phyloP scores from a whole-genome alignment of 2,329 filamentous ascomycete genomes.

The Aureobasidium uvarum region DNA sequence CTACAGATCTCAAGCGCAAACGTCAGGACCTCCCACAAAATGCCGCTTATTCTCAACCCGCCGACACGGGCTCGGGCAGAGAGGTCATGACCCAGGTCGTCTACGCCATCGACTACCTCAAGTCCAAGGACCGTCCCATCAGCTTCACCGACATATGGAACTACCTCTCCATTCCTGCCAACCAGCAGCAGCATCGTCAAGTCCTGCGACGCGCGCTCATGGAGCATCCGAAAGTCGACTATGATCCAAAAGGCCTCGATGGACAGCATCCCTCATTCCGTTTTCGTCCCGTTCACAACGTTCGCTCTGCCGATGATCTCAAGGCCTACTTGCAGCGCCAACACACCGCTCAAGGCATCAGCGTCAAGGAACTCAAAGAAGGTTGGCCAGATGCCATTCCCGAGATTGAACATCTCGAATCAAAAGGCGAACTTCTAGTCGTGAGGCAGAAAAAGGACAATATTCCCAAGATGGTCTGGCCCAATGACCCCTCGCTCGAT shows the following conservation, averaged over 20 bases:
- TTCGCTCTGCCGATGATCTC: constrained; percentile 73
- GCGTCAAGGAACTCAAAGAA: constrained; percentile 89
- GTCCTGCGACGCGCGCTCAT: constrained; percentile 67
- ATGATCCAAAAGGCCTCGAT: constrained; percentile 57
- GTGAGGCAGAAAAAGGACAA: constrained; percentile 91
- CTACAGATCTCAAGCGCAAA: constrained; percentile 57
- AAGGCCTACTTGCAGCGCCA: constrained; percentile 78
- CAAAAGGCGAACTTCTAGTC: constrained; percentile 75
- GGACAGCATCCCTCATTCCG: constrained; percentile 65
- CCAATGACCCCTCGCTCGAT: constrained; percentile 64
- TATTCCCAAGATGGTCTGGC: constrained; percentile 81
- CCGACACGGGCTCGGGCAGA: constrained; percentile 70
- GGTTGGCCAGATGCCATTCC: constrained; percentile 86
- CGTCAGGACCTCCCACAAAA: constrained; percentile 54
- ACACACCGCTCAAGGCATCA: constrained; percentile 74
- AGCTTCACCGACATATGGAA: constrained; percentile 73
- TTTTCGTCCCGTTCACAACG: constrained; percentile 81
- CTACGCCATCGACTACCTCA: constrained; percentile 81
- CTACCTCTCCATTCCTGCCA: constrained; percentile 68
- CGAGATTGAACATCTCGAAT: constrained; percentile 74
- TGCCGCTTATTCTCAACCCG: constrained; percentile 71
- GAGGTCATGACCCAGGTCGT: constrained; percentile 85
- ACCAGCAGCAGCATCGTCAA: constrained; percentile 49
- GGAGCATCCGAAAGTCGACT: constrained; percentile 62
- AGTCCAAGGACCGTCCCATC: constrained; percentile 66